Evolutionary conservation across 2,329 filamentous ascomycete species (phyloP), one percentile per base, ranked within the genome.

Genomic region (Cercospora sojina): DNA sequence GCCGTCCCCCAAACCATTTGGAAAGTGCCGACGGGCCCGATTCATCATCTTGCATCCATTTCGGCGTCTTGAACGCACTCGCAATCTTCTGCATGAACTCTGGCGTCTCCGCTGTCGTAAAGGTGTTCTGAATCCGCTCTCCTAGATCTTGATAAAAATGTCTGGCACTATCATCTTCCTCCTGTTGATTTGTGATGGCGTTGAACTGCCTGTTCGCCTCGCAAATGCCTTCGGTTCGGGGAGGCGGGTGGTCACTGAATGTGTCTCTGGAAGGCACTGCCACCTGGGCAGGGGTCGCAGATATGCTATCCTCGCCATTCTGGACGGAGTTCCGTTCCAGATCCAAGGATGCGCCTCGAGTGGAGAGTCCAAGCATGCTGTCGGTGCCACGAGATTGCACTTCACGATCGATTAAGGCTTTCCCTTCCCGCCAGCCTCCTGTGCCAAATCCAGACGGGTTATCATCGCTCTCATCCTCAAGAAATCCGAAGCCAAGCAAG

Each of bases 371-470:
- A 78, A 77, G 69, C 79, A 74, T 68, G 80, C 76, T 70, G 2
- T 72, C 72, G 32, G 63, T 69, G 27, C 73, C 71, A 2, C 74
- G 68, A 81, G 75, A 55, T 75, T 85, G 72, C 72, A 85, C 79
- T 76, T 98, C 95, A 29, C 92, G 87, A 69, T 97, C 92, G 69
- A 99, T 96, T 29, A 99, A 85, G 59, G 93, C 90, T 59, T 92
- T 87, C 3, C 95, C 95, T 80, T 98, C 95, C 56, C 93, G 88
- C 95, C 94, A 98, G 1, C 90, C 90, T 1, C 91, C 92, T 0
- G 89, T 88, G 13, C 92, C 92, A 70, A 90, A 92, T 3, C 86
- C 86, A 2, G 83, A 83, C 6, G 84, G 82, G 59, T 86, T 87
- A 27, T 88, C 86, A 12, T 88, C 84, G 13, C 90, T 90, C 43